A percentile compares a stretch with the other conserved stretches of the same genome.
These are phyloP conservation scores for Trichoderma citrinoviride DNA, from an alignment of 2,329 filamentous ascomycete genomes.

Conservation along the genomic window DNA sequence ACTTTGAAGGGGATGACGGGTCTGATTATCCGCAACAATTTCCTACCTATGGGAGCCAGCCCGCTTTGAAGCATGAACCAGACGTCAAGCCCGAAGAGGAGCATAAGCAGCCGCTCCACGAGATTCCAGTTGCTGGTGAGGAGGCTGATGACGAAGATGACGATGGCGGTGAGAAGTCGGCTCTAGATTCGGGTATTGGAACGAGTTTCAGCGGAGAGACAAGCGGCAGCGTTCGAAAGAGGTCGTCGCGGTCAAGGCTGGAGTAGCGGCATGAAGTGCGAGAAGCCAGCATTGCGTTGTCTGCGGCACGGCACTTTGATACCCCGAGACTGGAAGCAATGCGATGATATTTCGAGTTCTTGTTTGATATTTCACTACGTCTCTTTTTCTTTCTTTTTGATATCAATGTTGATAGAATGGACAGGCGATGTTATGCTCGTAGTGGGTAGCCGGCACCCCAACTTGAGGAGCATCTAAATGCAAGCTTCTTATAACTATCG, in stretches of 20 bases:
- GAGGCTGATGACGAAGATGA: slow-evolving; percentile 49
- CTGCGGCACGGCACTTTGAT: not conserved
- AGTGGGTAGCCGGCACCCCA: too few relatives aligned
- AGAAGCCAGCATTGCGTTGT: not conserved
- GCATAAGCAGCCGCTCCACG: slow-evolving; percentile 31
- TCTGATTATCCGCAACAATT: slow-evolving; percentile 47
- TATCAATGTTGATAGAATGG: too few relatives aligned
- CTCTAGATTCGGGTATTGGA: slow-evolving; percentile 50
- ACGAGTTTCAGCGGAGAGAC: slow-evolving; percentile 51
- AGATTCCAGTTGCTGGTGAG: slow-evolving; percentile 36
- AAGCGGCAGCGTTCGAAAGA: slow-evolving; percentile 33
- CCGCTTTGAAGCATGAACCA: slow-evolving; percentile 42
- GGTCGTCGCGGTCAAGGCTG: slow-evolving; percentile 30
- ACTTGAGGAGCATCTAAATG: too few relatives aligned
- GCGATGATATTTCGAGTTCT: not conserved
- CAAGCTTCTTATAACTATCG: too few relatives aligned
- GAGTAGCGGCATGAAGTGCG: slow-evolving; percentile 18
- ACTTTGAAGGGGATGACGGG: slow-evolving; percentile 32
- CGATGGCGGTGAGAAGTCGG: slow-evolving; percentile 30
- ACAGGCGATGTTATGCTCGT: too few relatives aligned
- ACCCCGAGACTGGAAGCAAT: not conserved
- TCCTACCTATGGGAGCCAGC: slow-evolving; percentile 42
- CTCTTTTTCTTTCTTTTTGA: too few relatives aligned
- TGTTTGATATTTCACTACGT: not conserved
- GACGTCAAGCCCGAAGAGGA: slow-evolving; percentile 37